Percentiles rank a stretch among this genome's conserved stretches.
phyloP scores from a whole-genome alignment of 148 eudicot genomes.

The Agrostemma githago region DNA sequence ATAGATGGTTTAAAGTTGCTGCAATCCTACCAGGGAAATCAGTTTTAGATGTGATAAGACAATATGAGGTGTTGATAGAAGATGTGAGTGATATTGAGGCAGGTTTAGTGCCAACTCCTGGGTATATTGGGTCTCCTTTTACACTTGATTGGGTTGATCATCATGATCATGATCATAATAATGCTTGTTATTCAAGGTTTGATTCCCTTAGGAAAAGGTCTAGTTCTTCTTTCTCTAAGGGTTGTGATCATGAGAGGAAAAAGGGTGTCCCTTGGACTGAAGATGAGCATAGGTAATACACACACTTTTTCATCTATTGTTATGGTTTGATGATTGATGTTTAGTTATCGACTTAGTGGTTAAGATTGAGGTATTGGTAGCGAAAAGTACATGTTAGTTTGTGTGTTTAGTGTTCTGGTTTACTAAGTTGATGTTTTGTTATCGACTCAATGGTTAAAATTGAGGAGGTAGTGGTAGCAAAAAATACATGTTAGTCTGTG shows the following conservation, averaged over 20 bases:
- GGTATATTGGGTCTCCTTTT: slow-evolving; percentile 53
- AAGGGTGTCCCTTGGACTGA: slow-evolving; percentile 97
- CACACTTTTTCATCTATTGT: neutral
- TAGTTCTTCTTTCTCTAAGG: slow-evolving; percentile 31
- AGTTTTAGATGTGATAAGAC: slow-evolving; percentile 53
- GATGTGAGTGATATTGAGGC: slow-evolving; percentile 84
- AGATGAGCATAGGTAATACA: slow-evolving; percentile 75
- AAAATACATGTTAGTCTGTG: too few species aligned
- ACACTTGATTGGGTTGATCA: slow-evolving; percentile 49
- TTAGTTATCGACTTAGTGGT: neutral
- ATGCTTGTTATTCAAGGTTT: slow-evolving; percentile 17
- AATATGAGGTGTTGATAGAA: slow-evolving; percentile 54
- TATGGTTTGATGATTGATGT: too few species aligned
- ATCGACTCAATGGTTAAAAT: too few species aligned
- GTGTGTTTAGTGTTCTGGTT: too few species aligned
- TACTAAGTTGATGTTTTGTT: too few species aligned
- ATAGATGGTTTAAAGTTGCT: slow-evolving; percentile 73
- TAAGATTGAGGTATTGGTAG: neutral
- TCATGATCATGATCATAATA: too few species aligned
- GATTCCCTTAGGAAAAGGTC: slow-evolving; percentile 35
- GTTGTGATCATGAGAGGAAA: slow-evolving; percentile 69
- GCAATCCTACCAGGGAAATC: slow-evolving; percentile 74
- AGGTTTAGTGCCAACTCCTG: slow-evolving; percentile 75
- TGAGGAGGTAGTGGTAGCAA: too few species aligned
- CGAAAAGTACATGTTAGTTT: too few species aligned